phyloP scores from a whole-genome alignment of 495 filamentous ascomycete genomes.

The Penicillium riverlandense region DNA sequence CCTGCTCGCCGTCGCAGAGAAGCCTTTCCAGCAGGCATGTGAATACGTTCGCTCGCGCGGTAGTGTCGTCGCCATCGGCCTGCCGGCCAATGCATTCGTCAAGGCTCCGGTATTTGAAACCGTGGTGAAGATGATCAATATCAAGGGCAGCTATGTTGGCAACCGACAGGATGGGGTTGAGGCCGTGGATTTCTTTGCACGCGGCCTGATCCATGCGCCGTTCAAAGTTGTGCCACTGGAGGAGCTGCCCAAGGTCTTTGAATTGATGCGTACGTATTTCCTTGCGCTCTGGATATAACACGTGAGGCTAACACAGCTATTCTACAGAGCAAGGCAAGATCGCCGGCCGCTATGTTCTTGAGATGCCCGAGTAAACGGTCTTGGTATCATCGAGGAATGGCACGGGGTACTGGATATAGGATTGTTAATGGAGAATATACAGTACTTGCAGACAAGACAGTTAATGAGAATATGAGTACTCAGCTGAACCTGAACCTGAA shows the following conservation, averaged over 20 bases:
- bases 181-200: constrained; percentile 78
- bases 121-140: constrained; percentile 81
- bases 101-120: constrained; percentile 79
- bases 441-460: too few relatives aligned
- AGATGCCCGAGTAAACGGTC: constrained; percentile 46
- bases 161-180: constrained; percentile 80
- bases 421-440: too few relatives aligned
- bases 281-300: not conserved
- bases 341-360: constrained; percentile 81
- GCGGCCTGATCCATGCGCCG: constrained; percentile 77
- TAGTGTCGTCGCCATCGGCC: constrained; percentile 74
- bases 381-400: too few relatives aligned
- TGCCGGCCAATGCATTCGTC: constrained; percentile 71
- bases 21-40: constrained; percentile 89
- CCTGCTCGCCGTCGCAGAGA: constrained; percentile 75
- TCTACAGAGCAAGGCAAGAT: constrained; percentile 60
- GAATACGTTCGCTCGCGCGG: constrained; percentile 78
- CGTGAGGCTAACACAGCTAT: not conserved
- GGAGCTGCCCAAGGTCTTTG: constrained; percentile 69
- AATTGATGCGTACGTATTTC: constrained; percentile 52
- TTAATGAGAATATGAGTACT: too few relatives aligned
- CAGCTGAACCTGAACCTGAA: too few relatives aligned
- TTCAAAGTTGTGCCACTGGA: constrained; percentile 76
- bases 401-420: too few relatives aligned
- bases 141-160: constrained; percentile 90